Evolutionary conservation across 345 rosid genomes (phyloP).

Genomic region (Eucalyptus lansdowneana): DNA sequence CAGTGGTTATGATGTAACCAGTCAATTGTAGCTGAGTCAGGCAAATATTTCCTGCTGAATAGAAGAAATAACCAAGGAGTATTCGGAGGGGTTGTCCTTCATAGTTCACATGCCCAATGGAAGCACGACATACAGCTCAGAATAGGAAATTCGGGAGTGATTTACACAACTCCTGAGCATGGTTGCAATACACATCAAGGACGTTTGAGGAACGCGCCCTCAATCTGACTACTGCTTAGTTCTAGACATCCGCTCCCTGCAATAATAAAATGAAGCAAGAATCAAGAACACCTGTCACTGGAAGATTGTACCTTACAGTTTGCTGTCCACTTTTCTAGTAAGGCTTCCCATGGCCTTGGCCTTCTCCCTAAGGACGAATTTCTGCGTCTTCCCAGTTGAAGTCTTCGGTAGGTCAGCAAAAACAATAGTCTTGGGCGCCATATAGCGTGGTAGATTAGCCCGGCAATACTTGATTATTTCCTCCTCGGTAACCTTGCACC

Average conservation of each 20-base stretch:
- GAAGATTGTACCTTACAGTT: slow-evolving; percentile 14
- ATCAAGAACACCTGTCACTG: neutral
- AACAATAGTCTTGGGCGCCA: slow-evolving; percentile 60
- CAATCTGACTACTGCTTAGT: neutral
- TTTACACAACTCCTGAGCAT: neutral
- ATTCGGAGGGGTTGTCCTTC: neutral
- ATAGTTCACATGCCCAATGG: neutral
- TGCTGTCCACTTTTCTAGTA: slow-evolving; percentile 34
- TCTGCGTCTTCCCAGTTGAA: slow-evolving; percentile 67
- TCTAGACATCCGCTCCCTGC: neutral
- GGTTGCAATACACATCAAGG: neutral
- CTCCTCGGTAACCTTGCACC: slow-evolving; percentile 13
- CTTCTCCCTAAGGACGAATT: slow-evolving; percentile 39
- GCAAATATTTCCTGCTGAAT: neutral
- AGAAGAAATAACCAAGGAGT: neutral
- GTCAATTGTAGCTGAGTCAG: neutral
- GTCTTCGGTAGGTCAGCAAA: slow-evolving; percentile 67
- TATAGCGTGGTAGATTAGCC: slow-evolving; percentile 36
- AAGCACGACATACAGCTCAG: neutral
- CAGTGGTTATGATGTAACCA: neutral
- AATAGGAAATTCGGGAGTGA: neutral
- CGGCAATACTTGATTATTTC: slow-evolving; percentile 53
- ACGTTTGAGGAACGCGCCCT: neutral
- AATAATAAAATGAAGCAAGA: neutral
- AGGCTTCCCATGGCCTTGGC: slow-evolving; percentile 68